Base-by-base conservation (phyloP, 1,284 basidiomycete genomes). In the Moniliophthora roreri region DNA sequence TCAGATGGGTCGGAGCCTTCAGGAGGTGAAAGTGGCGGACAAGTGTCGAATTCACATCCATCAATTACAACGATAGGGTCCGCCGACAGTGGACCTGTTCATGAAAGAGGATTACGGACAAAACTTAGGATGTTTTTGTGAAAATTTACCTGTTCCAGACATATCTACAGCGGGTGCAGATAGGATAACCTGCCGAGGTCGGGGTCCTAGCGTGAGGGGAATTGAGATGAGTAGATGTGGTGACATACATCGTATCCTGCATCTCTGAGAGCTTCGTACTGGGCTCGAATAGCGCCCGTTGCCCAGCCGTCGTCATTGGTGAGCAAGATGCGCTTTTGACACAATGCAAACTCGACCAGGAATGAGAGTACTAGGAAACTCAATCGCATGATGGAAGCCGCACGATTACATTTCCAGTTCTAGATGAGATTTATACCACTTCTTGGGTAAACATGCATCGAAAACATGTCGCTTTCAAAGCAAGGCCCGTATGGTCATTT, bases 281-380 rank as follows among this genome's bases (percentile, higher is more conserved):
- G 63, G 23, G 69, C 70, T 39, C 73, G 71, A 32, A 74, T 65
- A 51, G 70, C 65, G 2, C 69, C 70, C 7, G 63, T 65, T 3
- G 73, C 73, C 73, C 73, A 75, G 8, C 54, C 54, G 50, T 73
- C 71, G 52, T 73, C 71, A 51, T 73, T 71, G 7, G 66, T 65
- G 24, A 67, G 51, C n/a, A 72, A 24, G 28, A 57, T 38, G 18
- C 41, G 47, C 36, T 46, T 40, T 21, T 40, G 39, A 18, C 39
- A 16, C 39, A 40, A 9, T 21, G 21, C 39, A 3, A 40, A 9
- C 10, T 3, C 9, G 16, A 40, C n/a, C 28, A 32, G 11, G 28
- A 32, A 32, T 6, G 28, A 32, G 28, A 32, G 28, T 32, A 32
- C 28, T 32, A 11, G 6, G 11, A 32, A 32, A 32, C 7, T 32